A percentile compares a stretch with the other conserved stretches of the same genome.
phyloP scores from a whole-genome alignment of 2,329 filamentous ascomycete genomes.

The Periconia macrospinosa region DNA sequence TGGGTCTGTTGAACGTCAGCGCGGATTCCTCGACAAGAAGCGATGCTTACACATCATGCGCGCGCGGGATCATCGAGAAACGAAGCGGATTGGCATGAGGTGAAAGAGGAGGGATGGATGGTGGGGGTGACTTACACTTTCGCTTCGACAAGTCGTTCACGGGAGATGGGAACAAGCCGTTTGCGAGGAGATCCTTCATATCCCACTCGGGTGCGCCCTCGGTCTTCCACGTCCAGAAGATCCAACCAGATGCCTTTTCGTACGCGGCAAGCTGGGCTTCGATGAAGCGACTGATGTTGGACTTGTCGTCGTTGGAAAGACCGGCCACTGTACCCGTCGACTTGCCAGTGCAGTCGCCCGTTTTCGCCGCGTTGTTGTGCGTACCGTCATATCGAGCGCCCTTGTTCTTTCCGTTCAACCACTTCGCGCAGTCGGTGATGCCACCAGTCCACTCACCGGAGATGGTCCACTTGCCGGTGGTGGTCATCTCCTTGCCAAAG shows the following conservation, averaged over 20 bases:
- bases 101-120: no score
- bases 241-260: conserved; percentile 53
- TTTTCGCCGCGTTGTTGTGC: conserved; percentile 38
- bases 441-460: conserved; percentile 52
- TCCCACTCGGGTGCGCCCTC: conserved; percentile 54
- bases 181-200: conserved; percentile 47
- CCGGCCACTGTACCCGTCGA: conserved; percentile 47
- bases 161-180: conserved; percentile 54
- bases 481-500: conserved; percentile 50
- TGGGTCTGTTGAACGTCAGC: conserved; percentile 23
- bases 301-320: conserved; percentile 46
- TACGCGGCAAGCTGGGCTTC: conserved; percentile 52
- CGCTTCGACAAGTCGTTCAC: conserved; percentile 29
- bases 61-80: no score
- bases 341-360: conserved; percentile 50
- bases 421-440: conserved; percentile 52
- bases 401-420: conserved; percentile 51
- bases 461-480: conserved; percentile 51
- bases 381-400: conserved; percentile 52
- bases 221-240: conserved; percentile 57
- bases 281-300: conserved; percentile 49
- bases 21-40: no score
- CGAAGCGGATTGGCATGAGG: no score
- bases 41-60: no score
- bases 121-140: conserved; percentile 45